Percentiles rank a stretch among this genome's conserved stretches.
Conservation (phyloP, 148 eudicot species). For the Hydrangea macrophylla region DNA sequence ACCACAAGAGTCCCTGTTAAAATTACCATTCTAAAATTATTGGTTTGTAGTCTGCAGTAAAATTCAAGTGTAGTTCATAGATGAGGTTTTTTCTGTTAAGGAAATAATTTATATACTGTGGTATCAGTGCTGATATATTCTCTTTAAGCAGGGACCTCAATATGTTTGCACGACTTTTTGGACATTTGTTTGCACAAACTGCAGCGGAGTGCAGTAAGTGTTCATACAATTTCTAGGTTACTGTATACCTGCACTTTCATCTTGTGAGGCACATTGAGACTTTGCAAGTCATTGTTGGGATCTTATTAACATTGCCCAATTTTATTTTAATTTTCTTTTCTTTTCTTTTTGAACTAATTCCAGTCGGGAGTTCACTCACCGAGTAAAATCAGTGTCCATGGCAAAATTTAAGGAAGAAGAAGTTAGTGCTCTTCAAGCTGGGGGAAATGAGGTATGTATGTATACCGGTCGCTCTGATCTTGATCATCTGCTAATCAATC, state of each 20-base stretch:
- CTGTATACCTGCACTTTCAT: neutral
- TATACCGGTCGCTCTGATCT: neutral
- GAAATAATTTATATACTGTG: neutral
- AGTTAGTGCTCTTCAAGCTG: conserved; percentile 47
- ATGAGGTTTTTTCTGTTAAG: neutral
- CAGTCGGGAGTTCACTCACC: conserved; percentile 67
- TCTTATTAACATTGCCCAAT: neutral
- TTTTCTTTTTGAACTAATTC: neutral
- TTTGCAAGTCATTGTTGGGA: neutral
- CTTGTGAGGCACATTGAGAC: neutral
- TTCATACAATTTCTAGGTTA: neutral
- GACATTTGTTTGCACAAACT: conserved; percentile 69
- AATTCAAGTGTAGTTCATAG: conserved; percentile 1
- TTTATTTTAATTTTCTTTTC: neutral
- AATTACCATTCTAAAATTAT: neutral
- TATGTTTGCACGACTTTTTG: conserved; percentile 65
- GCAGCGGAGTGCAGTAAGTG: conserved; percentile 71
- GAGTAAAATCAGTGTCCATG: conserved; percentile 69
- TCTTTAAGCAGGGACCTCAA: conserved; percentile 55
- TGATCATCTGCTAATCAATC: neutral
- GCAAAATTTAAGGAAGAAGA: conserved; percentile 57
- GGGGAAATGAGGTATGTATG: conserved; percentile 61
- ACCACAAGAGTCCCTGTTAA: neutral
- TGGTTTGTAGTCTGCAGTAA: neutral
- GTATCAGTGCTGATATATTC: neutral